Base-by-base conservation (phyloP, 2,329 filamentous ascomycete species). In the Scorias spongiosa region DNA sequence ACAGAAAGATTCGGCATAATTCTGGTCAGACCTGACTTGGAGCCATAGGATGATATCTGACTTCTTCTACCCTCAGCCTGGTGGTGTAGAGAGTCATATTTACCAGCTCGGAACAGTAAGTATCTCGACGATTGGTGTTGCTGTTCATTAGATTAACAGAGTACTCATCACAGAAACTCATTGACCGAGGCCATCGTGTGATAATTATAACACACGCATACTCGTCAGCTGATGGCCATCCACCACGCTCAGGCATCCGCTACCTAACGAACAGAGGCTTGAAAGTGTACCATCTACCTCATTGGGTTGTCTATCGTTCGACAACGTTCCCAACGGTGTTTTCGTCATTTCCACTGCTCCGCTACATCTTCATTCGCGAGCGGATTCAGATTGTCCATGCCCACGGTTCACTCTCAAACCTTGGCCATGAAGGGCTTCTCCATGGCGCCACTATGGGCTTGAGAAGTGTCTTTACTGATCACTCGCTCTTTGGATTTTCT, bases 241-340 rank as follows among this genome's bases (percentile, higher is more conserved):
- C 52, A n/a, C 46, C 52, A 6, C 81, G 91, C 32, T 93, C 84
- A 43, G 91, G 91, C 10, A 77, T 98, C 15, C 83, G 91, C 46
- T 98, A 95, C 59, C 78, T 98, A 49, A 96, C 89, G 47, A 98
- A 98, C 61, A 89, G 91, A 43, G 32, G 32, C 9, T 76, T 98
- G 58, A 98, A 98, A 62, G 91, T 96, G 64, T 98, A 95, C 67
- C 86, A 98, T 63, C 82, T 96, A 14, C 93, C 91, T 3, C 96
- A 96, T 63, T 76, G 93, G 60, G 80, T 96, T 62, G 88, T 98
- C 55, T 96, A 95, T 63, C 86, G 93, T 54, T 83, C 87, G 50
- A 78, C 87, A 4, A 93, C 87, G 10, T 89, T 98, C 57, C 91
- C 91, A 0, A 96, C 93, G 5, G 87, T 98, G 58, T 96, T 96